phyloP scores from a whole-genome alignment of 441 rosid species.

The Corymbia citriodora region DNA sequence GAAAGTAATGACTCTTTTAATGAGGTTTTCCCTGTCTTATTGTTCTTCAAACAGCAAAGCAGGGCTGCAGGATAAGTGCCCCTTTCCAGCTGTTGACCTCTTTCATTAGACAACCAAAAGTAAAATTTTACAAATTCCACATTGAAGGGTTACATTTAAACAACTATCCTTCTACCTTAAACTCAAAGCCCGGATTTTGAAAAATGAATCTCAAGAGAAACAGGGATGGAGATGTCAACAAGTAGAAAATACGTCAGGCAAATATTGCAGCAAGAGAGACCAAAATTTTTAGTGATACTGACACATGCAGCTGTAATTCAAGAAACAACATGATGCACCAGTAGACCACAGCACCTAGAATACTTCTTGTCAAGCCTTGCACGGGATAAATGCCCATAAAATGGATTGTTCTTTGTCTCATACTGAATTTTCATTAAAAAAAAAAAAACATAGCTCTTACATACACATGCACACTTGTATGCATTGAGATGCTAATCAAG shows the following conservation, averaged over 20 bases:
- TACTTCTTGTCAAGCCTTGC: not conserved
- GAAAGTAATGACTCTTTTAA: not conserved
- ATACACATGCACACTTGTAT: not conserved
- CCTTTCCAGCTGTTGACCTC: not conserved
- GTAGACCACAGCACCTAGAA: not conserved
- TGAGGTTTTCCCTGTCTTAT: not conserved
- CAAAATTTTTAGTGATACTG: not conserved
- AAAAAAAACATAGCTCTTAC: not conserved
- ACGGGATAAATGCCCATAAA: not conserved
- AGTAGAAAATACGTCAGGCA: not conserved
- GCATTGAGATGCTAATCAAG: not conserved
- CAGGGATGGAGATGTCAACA: not conserved
- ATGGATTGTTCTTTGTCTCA: not conserved
- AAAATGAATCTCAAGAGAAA: not conserved
- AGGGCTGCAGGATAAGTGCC: not conserved
- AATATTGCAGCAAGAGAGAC: not conserved
- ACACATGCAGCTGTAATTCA: not conserved
- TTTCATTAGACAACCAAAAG: not conserved
- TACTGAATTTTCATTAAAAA: not conserved
- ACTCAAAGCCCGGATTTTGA: not conserved
- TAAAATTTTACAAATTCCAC: not conserved
- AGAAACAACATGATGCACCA: not conserved
- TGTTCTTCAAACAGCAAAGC: not conserved
- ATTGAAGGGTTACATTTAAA: not conserved
- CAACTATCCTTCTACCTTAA: not conserved